Conservation (phyloP, 495 filamentous ascomycete genomes). For the Hypoxylon fuscum region DNA sequence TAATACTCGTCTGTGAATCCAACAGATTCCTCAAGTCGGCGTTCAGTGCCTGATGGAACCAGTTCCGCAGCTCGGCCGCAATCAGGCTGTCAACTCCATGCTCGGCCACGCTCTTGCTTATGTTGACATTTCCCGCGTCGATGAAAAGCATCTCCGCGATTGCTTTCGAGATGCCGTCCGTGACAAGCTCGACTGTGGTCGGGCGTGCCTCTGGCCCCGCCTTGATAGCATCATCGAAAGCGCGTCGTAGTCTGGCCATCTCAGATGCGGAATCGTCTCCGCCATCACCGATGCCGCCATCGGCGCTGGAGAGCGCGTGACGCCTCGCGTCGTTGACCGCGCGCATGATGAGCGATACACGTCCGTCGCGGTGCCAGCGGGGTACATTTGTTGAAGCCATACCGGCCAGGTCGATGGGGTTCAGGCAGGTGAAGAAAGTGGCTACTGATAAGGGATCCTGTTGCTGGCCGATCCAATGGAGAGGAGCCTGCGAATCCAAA, state of each 20-base stretch:
- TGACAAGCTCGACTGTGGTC: slow-evolving; percentile 13
- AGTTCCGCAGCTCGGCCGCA: slow-evolving; percentile 49
- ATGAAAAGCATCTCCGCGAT: slow-evolving; percentile 43
- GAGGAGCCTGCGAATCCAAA: neutral
- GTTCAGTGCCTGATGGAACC: slow-evolving; percentile 38
- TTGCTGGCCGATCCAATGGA: neutral
- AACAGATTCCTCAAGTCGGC: slow-evolving; percentile 40
- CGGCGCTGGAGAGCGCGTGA: neutral
- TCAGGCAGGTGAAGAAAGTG: slow-evolving; percentile 38
- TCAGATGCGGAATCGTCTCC: too few relatives aligned
- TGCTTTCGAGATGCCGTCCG: slow-evolving; percentile 17
- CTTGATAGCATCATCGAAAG: neutral
- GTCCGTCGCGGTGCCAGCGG: slow-evolving; percentile 39
- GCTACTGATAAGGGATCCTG: slow-evolving; percentile 39
- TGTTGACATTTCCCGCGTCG: slow-evolving; percentile 25
- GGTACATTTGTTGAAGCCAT: slow-evolving; percentile 18
- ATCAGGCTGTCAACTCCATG: slow-evolving; percentile 50
- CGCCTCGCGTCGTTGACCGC: slow-evolving; percentile 20
- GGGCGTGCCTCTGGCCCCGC: neutral
- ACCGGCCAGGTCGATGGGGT: slow-evolving; percentile 29
- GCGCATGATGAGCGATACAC: slow-evolving; percentile 39
- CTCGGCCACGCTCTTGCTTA: slow-evolving; percentile 33
- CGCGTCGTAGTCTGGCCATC: too few relatives aligned
- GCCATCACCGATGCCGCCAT: neutral
- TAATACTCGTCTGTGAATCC: too few relatives aligned